phyloP scores from a whole-genome alignment of 345 rosid genomes.

The Rhodamnia argentea region DNA sequence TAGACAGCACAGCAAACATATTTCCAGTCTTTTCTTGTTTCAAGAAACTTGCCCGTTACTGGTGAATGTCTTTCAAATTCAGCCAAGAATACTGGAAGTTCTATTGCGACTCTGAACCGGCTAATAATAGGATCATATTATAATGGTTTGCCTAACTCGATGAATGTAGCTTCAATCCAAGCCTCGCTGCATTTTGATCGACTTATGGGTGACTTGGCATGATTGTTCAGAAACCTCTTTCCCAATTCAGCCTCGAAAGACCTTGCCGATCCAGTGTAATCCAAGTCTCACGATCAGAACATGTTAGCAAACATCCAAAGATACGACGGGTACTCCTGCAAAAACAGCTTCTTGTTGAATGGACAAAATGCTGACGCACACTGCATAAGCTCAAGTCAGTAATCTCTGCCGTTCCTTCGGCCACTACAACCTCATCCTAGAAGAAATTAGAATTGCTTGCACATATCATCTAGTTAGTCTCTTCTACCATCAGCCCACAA shows the following conservation, averaged over 20 bases:
- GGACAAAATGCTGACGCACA: background rate
- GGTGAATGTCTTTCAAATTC: background rate
- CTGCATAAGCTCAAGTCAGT: background rate
- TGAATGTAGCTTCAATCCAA: background rate
- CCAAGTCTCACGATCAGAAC: too few species aligned
- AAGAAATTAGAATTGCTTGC: background rate
- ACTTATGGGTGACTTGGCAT: background rate
- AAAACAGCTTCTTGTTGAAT: too few species aligned
- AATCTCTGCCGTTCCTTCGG: background rate
- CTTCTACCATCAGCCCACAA: background rate
- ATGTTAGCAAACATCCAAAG: too few species aligned
- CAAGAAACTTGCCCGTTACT: background rate
- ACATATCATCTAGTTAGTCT: background rate
- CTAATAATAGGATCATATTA: background rate
- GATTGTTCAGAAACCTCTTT: background rate
- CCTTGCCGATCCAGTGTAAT: background rate
- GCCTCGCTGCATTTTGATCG: background rate
- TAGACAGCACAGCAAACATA: too few species aligned
- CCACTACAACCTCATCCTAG: background rate
- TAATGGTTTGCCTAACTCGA: background rate
- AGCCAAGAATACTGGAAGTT: background rate
- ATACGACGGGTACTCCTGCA: too few species aligned
- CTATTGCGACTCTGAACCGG: background rate
- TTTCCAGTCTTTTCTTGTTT: background rate
- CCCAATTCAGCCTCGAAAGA: background rate